These are phyloP conservation scores for Coniferiporia sulphurascens DNA, from an alignment of 1,284 basidiomycete species.

Conservation along the genomic window DNA sequence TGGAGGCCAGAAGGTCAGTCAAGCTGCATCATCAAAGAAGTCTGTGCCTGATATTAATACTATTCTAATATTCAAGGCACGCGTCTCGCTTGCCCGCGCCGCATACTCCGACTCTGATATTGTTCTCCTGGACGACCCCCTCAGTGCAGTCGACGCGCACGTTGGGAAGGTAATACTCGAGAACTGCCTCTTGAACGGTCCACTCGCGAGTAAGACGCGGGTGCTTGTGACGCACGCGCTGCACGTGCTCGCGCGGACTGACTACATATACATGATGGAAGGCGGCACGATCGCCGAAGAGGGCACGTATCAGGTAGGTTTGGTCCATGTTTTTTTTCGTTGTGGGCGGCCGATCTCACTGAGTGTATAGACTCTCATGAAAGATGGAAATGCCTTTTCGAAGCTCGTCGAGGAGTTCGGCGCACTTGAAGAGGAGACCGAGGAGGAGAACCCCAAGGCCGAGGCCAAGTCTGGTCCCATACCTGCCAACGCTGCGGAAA, in stretches of 20 bases:
- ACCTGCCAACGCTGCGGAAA: constrained; percentile 21
- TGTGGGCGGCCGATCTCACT: background rate
- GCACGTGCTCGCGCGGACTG: constrained; percentile 61
- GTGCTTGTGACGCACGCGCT: constrained; percentile 76
- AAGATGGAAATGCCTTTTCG: constrained; percentile 47
- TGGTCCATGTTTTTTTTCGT: background rate
- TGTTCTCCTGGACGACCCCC: constrained; percentile 67
- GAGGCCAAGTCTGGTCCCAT: constrained; percentile 25
- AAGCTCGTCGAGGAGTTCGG: constrained; percentile 61
- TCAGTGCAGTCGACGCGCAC: constrained; percentile 71
- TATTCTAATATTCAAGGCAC: constrained; percentile 53
- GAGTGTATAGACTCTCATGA: constrained; percentile 43
- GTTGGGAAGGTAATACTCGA: constrained; percentile 60
- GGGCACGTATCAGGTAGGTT: constrained; percentile 51
- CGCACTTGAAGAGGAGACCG: constrained; percentile 33
- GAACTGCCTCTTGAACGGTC: constrained; percentile 51
- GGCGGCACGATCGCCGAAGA: constrained; percentile 61
- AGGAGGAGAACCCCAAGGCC: constrained; percentile 24
- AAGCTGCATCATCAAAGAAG: background rate
- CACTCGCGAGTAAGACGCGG: constrained; percentile 59
- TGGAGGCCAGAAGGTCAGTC: constrained; percentile 61
- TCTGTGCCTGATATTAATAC: constrained; percentile 23
- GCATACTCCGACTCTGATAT: constrained; percentile 75
- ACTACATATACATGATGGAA: constrained; percentile 72
- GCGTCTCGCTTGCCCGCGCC: constrained; percentile 76